Conservation (phyloP, 768 basidiomycete genomes). For the Termitomyces sp. region DNA sequence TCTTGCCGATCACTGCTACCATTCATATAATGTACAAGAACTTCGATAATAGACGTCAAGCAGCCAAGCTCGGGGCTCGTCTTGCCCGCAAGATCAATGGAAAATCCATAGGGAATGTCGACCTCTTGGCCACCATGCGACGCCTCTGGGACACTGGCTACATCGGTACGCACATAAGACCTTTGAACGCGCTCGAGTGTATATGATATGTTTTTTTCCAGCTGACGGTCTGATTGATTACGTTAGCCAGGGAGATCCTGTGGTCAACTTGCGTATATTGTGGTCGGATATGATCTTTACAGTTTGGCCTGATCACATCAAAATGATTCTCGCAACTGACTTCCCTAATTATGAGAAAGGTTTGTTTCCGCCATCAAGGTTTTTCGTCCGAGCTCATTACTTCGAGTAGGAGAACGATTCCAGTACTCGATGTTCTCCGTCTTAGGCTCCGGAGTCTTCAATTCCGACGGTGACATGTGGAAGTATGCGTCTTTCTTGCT, state of each 20-base stretch:
- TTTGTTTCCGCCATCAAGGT: constrained; percentile 14
- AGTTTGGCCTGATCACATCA: constrained; percentile 52
- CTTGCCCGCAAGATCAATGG: constrained; percentile 39
- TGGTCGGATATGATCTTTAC: constrained; percentile 49
- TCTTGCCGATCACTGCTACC: constrained; percentile 32
- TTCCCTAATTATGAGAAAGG: constrained; percentile 64
- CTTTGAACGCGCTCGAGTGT: background rate
- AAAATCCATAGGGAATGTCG: constrained; percentile 42
- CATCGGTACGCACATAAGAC: constrained; percentile 36
- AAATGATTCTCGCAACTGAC: constrained; percentile 54
- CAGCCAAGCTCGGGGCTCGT: constrained; percentile 45
- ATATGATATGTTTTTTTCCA: constrained; percentile 17
- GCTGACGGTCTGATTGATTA: constrained; percentile 42
- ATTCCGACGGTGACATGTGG: constrained; percentile 60
- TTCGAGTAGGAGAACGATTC: constrained; percentile 40
- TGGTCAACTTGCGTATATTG: constrained; percentile 44
- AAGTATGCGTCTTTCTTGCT: constrained; percentile 23
- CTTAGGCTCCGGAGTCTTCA: constrained; percentile 67
- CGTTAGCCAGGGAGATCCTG: constrained; percentile 36
- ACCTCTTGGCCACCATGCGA: constrained; percentile 36
- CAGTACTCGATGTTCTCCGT: constrained; percentile 43
- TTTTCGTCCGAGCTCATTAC: background rate
- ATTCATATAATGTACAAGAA: constrained; percentile 29
- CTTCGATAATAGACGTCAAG: constrained; percentile 33
- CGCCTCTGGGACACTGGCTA: constrained; percentile 44